These are phyloP conservation scores for Mimosa bimucronata DNA, from an alignment of 306 rosid genomes.

Conservation along the genomic window DNA sequence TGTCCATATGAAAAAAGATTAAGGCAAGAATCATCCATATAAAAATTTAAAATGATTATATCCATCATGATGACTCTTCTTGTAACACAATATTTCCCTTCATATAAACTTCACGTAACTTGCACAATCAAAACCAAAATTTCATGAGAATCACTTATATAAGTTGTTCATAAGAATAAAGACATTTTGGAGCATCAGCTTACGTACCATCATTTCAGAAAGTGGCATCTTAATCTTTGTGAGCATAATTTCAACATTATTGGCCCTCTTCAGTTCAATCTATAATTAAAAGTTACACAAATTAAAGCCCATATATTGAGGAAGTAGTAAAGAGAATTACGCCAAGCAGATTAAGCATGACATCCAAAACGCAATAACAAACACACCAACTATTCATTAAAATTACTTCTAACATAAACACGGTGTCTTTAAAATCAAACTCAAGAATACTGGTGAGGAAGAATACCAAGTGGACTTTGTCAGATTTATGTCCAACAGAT, in stretches of 20 bases:
- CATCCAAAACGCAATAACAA: constrained; percentile 34
- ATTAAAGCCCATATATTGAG: constrained; percentile 25
- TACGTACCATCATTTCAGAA: constrained; percentile 99
- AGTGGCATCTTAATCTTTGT: constrained; percentile 99
- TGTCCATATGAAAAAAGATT: constrained; percentile 24
- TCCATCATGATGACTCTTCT: constrained; percentile 24
- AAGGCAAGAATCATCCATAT: constrained; percentile 23
- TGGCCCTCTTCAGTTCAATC: constrained; percentile 96
- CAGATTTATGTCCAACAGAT: constrained; percentile 84
- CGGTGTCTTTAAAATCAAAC: constrained; percentile 21
- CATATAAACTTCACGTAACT: constrained; percentile 20
- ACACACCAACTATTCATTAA: constrained; percentile 31
- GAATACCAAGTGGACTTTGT: constrained; percentile 87
- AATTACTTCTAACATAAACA: constrained; percentile 18
- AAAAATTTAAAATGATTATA: constrained; percentile 4
- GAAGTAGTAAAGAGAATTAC: constrained; percentile 33
- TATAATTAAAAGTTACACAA: constrained; percentile 42
- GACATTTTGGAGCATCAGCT: constrained; percentile 41
- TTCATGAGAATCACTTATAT: constrained; percentile 2
- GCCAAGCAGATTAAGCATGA: constrained; percentile 28
- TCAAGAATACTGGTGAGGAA: constrained; percentile 25
- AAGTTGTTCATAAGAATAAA: constrained; percentile 10
- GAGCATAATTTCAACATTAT: constrained; percentile 99
- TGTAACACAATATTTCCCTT: constrained; percentile 20
- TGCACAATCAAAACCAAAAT: not conserved